Evolutionary conservation across 805 yeast genomes (phyloP), one percentile per base, ranked within the genome.

Genomic region (Yarrowia yakushimensis): DNA sequence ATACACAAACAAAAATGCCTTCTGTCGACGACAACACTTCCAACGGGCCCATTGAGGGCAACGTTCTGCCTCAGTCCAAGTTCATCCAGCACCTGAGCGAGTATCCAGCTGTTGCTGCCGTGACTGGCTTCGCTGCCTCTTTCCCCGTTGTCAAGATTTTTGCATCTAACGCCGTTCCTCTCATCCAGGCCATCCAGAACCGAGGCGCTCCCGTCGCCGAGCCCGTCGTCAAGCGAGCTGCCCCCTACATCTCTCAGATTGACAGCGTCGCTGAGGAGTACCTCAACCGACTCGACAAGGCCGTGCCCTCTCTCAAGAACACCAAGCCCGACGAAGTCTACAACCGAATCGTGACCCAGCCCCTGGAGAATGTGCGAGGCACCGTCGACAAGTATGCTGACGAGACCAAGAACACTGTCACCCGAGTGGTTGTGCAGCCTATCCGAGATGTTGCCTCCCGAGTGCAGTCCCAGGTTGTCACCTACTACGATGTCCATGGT

Each of bases 81-180:
- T 74, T 74, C 74, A 80, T 84, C 63, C 84, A 85, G 48, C 79
- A 75, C 65, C 70, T 82, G 65, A 77, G 84, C 62, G 75, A 79
- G 34, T 76, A 74, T 63, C 85, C 86, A 7, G 86, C 85, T 3
- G 71, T 84, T 55, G 82, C 85, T 13, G 86, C 87, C 8, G 66
- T 83, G 55, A 82, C 82, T 60, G 87, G 87, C 3, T 72, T 84
- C 65, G 69, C 82, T 43, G 83, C 85, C 15, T 82, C 87, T 13
- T 80, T 82, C 68, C 87, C 87, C 18, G 78, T 81, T 30, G 78
- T 79, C 63, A 82, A 83, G 70, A 74, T 83, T 48, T 82, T 84
- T 71, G 80, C 83, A 4, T 82, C 87, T 12, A 84, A 84, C 71
- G 84, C 85, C 31, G 80, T 84, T 42, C 88, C 88, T 11, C 71